Conservation (phyloP, 2,329 filamentous ascomycete species). For the Xylariales sp. region DNA sequence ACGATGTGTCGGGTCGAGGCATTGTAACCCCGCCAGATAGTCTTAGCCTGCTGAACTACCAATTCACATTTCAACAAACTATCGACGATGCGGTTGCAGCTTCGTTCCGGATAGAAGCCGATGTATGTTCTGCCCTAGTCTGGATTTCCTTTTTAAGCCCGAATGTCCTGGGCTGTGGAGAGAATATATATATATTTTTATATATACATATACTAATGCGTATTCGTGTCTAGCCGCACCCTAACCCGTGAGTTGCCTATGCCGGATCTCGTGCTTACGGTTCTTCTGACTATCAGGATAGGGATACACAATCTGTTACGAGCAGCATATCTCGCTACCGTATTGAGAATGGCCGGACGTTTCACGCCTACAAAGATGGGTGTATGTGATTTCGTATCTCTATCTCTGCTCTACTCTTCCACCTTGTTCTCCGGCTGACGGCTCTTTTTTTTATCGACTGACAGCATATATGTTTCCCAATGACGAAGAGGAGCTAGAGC, state of each 20-base stretch:
- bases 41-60: conserved; percentile 7
- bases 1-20: neutral
- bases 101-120: conserved; percentile 9
- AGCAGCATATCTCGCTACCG: conserved; percentile 17
- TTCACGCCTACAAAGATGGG: conserved; percentile 42
- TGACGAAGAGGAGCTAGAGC: conserved; percentile 35
- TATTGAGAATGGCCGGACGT: conserved; percentile 34
- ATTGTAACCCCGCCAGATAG: conserved; percentile 3
- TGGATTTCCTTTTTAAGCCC: no score
- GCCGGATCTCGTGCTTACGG: conserved; percentile 1
- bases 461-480: conserved; percentile 44
- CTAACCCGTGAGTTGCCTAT: conserved; percentile 2
- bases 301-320: conserved; percentile 18
- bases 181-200: no score
- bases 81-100: conserved; percentile 5
- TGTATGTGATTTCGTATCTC: conserved; percentile 31
- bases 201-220: neutral
- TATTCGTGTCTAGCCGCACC: neutral
- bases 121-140: conserved; percentile 8
- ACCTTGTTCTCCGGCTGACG: neutral
- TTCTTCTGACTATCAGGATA: conserved; percentile 1
- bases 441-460: neutral
- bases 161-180: no score
- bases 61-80: conserved; percentile 10
- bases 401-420: neutral